Percentiles rank a stretch among this genome's conserved stretches.
Evolutionary conservation across 768 basidiomycete genomes (phyloP).

Genomic region (Rickenella mellea): DNA sequence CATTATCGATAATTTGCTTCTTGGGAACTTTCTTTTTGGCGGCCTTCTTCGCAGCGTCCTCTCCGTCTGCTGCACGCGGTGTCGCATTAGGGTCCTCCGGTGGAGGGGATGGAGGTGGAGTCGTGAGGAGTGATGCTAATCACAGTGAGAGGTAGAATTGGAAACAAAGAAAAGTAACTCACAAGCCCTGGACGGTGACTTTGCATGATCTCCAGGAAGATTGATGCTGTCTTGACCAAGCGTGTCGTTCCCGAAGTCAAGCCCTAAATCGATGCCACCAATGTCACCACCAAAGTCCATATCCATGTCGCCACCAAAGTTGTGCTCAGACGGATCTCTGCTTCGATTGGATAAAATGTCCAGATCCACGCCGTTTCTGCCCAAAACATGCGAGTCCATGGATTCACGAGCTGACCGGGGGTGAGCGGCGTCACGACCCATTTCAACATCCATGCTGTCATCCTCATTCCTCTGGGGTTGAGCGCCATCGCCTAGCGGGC

Average conservation of each 20-base stretch:
- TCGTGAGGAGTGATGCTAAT: conserved; percentile 67
- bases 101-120: conserved; percentile 70
- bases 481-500: conserved; percentile 24
- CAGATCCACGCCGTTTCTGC: conserved; percentile 39
- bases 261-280: conserved; percentile 49
- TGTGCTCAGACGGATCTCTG: conserved; percentile 56
- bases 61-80: conserved; percentile 40
- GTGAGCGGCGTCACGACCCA: conserved; percentile 61
- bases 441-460: conserved; percentile 57
- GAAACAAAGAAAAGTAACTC: conserved; percentile 16
- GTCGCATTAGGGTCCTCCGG: conserved; percentile 37
- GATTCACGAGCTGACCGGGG: conserved; percentile 40
- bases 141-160: conserved; percentile 3
- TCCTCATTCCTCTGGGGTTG: conserved; percentile 24
- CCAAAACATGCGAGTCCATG: conserved; percentile 53
- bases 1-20: conserved; percentile 85
- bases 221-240: background rate
- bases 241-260: conserved; percentile 65
- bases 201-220: conserved; percentile 14
- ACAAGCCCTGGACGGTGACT: conserved; percentile 64
- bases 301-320: conserved; percentile 47
- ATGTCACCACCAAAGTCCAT: conserved; percentile 43
- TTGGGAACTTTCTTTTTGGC: conserved; percentile 57
- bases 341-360: conserved; percentile 59
- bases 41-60: conserved; percentile 31